Conservation (phyloP, 805 yeast species). For the Torulaspora delbrueckii region DNA sequence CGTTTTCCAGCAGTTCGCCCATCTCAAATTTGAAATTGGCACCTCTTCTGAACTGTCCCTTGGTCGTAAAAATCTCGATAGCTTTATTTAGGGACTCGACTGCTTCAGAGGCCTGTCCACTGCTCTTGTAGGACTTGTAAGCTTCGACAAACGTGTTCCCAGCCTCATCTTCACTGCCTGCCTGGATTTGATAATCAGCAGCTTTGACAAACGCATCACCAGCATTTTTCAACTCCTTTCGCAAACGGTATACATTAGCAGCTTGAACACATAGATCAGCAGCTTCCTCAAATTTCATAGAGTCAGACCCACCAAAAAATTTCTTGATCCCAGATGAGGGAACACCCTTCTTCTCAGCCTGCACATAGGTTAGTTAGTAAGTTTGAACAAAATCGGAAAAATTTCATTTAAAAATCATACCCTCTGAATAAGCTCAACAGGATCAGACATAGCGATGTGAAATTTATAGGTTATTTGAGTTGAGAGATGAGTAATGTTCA, state of each 20-base stretch:
- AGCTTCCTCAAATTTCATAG: constrained; percentile 80
- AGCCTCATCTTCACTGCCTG: constrained; percentile 81
- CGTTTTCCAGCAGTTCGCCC: constrained; percentile 79
- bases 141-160: constrained; percentile 89
- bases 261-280: constrained; percentile 87
- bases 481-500: not conserved
- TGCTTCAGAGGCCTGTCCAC: constrained; percentile 71
- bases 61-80: constrained; percentile 72
- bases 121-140: constrained; percentile 74
- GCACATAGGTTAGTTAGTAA: constrained; percentile 10
- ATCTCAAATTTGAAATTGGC: constrained; percentile 91
- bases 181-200: constrained; percentile 68
- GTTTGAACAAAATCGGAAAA: not conserved
- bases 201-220: constrained; percentile 85
- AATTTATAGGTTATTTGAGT: not conserved
- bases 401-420: constrained; percentile 15
- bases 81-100: constrained; percentile 65
- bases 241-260: constrained; percentile 80
- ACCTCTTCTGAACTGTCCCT: constrained; percentile 95
- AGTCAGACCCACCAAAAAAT: constrained; percentile 57
- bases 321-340: constrained; percentile 70
- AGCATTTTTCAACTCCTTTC: constrained; percentile 66
- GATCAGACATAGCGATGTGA: constrained; percentile 38
- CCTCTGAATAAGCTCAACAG: constrained; percentile 41
- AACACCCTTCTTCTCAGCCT: constrained; percentile 68